Base-by-base conservation (phyloP, 306 rosid species). In the Lathyrus tuberosus region DNA sequence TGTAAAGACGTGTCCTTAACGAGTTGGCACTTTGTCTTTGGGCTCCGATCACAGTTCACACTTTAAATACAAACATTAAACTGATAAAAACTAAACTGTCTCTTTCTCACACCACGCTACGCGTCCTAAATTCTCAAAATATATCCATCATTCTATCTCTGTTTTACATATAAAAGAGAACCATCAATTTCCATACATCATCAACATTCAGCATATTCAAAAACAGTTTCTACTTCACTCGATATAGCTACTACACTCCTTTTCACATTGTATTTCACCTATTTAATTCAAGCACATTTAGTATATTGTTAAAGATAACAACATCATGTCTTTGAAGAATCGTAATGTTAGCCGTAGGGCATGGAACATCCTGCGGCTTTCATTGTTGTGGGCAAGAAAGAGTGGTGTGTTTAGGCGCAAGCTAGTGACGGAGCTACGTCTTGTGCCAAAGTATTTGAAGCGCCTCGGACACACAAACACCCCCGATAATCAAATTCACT, bases 321-420 rank as follows among this genome's bases (percentile, higher is more conserved):
- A 28, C 5, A 74, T 0, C 1, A 88, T 86, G 96, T 5, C 74
- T 11, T 73, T 53, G 76, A 82, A 81, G 66, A 83, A 80, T 14
- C 6, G 58, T 14, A 72, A 54, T 12, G 54, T 84, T 49, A 81
- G 80, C 22, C 73, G 71, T 2, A 74, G 82, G 67, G 92, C 92
- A 17, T 90, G 96, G 97, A 90, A 81, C 65, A 42, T 87, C 2
- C 56, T 94, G 54, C 83, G 96, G 3, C n/a, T 85, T 8, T 90
- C 97, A 59, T 51, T 87, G 63, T 40, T 88, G 1, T 90, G 96
- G 98, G 86, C 97, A 8, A 83, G 91, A 9, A 94, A 90, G 78
- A 96, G 98, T 4, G 89, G 85, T 0, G 80, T 85, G 28, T 83
- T 88, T 67, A 90, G 79, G 75, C 85, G 90, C 15, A 64, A 86